phyloP scores from a whole-genome alignment of 805 yeast species.

The Cyberlindnera nakhonratchasimensis region DNA sequence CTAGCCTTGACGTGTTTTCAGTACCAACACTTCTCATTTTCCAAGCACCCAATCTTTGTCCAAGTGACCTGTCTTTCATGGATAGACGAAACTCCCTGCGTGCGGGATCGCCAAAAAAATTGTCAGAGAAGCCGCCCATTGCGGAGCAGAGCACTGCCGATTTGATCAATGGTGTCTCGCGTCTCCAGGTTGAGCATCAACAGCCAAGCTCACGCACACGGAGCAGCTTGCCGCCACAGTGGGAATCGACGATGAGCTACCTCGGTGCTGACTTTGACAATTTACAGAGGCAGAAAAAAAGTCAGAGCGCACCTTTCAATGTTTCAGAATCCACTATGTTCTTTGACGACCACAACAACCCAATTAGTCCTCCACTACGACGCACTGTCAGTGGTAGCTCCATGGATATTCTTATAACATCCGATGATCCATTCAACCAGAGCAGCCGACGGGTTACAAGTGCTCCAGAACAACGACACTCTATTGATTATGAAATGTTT shows the following conservation, averaged over 20 bases:
- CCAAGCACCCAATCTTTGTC: too few species aligned
- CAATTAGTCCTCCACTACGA: conserved; percentile 19
- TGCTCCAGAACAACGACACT: conserved; percentile 1
- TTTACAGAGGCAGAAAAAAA: not conserved
- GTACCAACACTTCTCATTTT: too few species aligned
- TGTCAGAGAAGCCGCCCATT: conserved; percentile 4
- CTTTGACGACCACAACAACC: conserved; percentile 13
- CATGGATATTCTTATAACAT: conserved; percentile 14
- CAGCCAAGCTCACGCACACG: not conserved
- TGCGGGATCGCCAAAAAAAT: conserved; percentile 3
- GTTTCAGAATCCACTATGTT: conserved; percentile 24
- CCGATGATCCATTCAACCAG: conserved; percentile 1
- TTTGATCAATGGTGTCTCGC: conserved; percentile 14
- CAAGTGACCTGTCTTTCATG: too few species aligned
- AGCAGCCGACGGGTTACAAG: conserved; percentile 1
- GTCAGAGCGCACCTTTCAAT: conserved; percentile 5
- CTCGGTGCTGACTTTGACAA: conserved; percentile 13
- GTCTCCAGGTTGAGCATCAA: conserved; percentile 10
- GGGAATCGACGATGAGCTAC: conserved; percentile 19
- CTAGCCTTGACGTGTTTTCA: too few species aligned
- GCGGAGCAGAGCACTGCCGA: conserved; percentile 11
- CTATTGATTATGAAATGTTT: conserved; percentile 16
- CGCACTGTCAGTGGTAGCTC: conserved; percentile 26
- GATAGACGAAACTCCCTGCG: conserved; percentile 10
- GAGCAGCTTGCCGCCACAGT: conserved; percentile 1